Conservation (phyloP, 208 protist species). For the Borovskyia barvae region DNA sequence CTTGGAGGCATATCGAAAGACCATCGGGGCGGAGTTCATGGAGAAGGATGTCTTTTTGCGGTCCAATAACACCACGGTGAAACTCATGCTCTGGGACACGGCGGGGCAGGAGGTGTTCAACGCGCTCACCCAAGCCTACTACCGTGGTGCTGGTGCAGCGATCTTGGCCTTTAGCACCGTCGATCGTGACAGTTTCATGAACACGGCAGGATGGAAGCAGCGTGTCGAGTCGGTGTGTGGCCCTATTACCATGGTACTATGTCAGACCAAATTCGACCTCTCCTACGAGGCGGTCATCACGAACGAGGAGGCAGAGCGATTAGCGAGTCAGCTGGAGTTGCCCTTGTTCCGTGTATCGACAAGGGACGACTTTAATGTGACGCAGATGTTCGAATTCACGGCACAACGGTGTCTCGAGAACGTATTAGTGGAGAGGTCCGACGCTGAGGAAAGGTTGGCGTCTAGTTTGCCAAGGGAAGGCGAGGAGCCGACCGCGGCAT, state of each 20-base stretch:
- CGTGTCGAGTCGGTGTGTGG: conserved; percentile 85
- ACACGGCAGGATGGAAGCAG: conserved; percentile 83
- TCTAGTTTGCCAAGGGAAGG: too few relatives aligned
- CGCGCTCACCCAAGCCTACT: conserved; percentile 91
- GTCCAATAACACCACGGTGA: conserved; percentile 57
- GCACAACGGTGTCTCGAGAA: conserved; percentile 56
- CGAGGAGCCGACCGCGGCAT: too few relatives aligned
- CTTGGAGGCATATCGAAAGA: conserved; percentile 91
- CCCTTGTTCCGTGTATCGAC: conserved; percentile 91
- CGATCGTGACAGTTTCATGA: conserved; percentile 85
- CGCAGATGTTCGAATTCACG: conserved; percentile 84
- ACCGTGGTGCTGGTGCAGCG: conserved; percentile 84
- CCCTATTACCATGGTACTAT: conserved; percentile 88
- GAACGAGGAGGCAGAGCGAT: conserved; percentile 83
- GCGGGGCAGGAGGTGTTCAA: conserved; percentile 94
- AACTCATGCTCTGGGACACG: conserved; percentile 95
- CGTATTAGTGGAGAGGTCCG: neutral
- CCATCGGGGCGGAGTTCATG: conserved; percentile 91
- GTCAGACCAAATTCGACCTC: conserved; percentile 95
- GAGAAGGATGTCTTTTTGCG: conserved; percentile 88
- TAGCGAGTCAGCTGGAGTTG: conserved; percentile 75
- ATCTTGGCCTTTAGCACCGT: conserved; percentile 91
- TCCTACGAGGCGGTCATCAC: conserved; percentile 77
- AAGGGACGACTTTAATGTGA: conserved; percentile 94
- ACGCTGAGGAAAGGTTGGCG: neutral